Conservation (phyloP, 345 rosid species). For the Moringa oleifera region DNA sequence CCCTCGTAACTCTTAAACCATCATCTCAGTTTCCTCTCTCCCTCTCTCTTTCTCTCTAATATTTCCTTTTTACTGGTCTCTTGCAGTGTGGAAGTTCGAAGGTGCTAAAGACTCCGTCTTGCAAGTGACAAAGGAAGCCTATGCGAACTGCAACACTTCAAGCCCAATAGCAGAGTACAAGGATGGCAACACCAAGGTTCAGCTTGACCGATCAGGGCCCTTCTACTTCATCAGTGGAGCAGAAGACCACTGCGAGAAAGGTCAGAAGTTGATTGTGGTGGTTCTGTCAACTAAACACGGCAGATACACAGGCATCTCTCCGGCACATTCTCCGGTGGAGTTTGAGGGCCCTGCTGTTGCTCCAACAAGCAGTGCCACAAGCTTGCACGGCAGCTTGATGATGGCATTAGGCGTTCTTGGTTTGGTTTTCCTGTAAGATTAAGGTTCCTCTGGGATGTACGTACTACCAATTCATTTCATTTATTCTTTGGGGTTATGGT, state of each 20-base stretch:
- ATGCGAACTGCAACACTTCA: slow-evolving; percentile 53
- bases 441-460: background rate
- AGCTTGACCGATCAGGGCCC: slow-evolving; percentile 53
- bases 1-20: no score
- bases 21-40: no score
- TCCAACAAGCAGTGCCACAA: slow-evolving; percentile 43
- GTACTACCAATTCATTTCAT: no score
- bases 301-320: slow-evolving; percentile 37
- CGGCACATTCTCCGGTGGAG: slow-evolving; percentile 67
- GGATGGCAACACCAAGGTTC: slow-evolving; percentile 64
- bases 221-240: slow-evolving; percentile 80
- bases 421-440: slow-evolving; percentile 22
- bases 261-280: slow-evolving; percentile 65
- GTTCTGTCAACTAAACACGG: slow-evolving; percentile 43
- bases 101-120: slow-evolving; percentile 64
- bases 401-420: slow-evolving; percentile 10
- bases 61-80: background rate
- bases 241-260: slow-evolving; percentile 64
- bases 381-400: slow-evolving; percentile 20
- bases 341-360: slow-evolving; percentile 54
- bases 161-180: slow-evolving; percentile 53
- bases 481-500: no score
- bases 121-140: slow-evolving; percentile 57
- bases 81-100: slow-evolving; percentile 67
- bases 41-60: background rate